Base-by-base conservation (phyloP, 305 asterid genomes). In the Rubia peregrina region DNA sequence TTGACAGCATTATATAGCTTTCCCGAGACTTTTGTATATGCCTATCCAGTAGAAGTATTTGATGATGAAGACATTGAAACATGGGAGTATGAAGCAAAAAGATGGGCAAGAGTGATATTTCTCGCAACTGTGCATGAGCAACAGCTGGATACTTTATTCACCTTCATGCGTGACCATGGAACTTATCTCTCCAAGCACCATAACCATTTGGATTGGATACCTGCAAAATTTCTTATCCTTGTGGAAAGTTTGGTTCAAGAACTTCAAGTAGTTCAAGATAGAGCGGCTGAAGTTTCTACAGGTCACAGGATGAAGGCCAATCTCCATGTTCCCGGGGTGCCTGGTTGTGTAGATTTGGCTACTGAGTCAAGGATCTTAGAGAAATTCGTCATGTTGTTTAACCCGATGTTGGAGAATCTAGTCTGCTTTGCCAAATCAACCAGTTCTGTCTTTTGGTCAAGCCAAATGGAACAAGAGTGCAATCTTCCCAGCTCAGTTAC, bases 21-120 rank as follows among this genome's bases (percentile, higher is more conserved):
- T 81, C 96, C 94, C 72, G 42, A 53, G 76, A 80, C 80, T 55
- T 89, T 88, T 79, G 75, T 88, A 57, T 73, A 72, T 79, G 74
- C 76, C 70, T 74, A 78, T 73, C 83, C 85, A 63, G 73, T 48
- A 46, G 87, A 78, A 68, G 81, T 83, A 72, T 88, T 76, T 77
- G 89, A 89, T 26, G 99, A 91, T 73, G 99, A 86, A 65, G 96
- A 94, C 75, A 73, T 94, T 73, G 89, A 85, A 75, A 83, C 90
- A 55, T 94, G 99, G 99, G 86, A 69, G 73, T 83, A 82, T 81
- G 91, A 86, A 79, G 91, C 95, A 79, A 84, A 78, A 70, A 87
- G 96, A 71, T 94, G 99, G 99, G 89, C 87, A 59, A 86, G 97
- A 72, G 89, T 86, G 80, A 83, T 88, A 68, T 93, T 93, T 79